These are phyloP conservation scores for Protomyces arabidopsidicola DNA, from an alignment of 1,139 yeast genomes.

Conservation along the genomic window DNA sequence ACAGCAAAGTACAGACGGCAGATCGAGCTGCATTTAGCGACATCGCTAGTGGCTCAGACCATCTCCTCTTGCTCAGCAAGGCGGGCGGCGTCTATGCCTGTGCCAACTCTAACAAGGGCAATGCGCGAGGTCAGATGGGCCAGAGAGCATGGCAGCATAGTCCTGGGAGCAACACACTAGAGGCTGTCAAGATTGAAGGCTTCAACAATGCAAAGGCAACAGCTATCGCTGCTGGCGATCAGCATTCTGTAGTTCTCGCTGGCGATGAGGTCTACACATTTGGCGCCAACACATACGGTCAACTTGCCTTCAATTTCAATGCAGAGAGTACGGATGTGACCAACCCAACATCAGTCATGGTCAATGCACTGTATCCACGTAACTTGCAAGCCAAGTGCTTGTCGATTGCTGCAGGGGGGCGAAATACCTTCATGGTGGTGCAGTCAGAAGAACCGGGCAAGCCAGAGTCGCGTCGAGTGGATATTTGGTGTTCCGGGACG, in stretches of 20 bases:
- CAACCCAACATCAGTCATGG: constrained; percentile 57
- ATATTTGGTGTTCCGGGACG: constrained; percentile 60
- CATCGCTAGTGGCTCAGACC: constrained; percentile 59
- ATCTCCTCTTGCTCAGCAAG: constrained; percentile 57
- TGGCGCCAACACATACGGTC: constrained; percentile 80
- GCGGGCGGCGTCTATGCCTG: constrained; percentile 47
- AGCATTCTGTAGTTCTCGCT: constrained; percentile 67
- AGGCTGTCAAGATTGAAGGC: constrained; percentile 39
- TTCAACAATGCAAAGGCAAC: constrained; percentile 31
- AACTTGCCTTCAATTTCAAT: constrained; percentile 64
- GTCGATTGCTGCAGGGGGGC: constrained; percentile 61
- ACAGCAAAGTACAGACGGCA: constrained; percentile 28
- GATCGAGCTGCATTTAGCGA: constrained; percentile 50
- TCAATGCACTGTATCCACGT: constrained; percentile 43
- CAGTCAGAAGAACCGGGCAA: constrained; percentile 33
- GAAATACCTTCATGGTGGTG: constrained; percentile 51
- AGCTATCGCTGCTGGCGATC: constrained; percentile 66
- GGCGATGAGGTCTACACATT: constrained; percentile 61
- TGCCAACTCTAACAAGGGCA: constrained; percentile 44
- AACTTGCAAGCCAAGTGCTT: constrained; percentile 42
- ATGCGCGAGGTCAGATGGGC: constrained; percentile 71
- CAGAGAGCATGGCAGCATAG: constrained; percentile 40
- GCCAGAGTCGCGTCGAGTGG: constrained; percentile 31
- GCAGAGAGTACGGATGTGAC: constrained; percentile 62
- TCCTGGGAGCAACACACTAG: constrained; percentile 34